Conservation (phyloP, 768 basidiomycete species). For the Amylocystis lapponica region DNA sequence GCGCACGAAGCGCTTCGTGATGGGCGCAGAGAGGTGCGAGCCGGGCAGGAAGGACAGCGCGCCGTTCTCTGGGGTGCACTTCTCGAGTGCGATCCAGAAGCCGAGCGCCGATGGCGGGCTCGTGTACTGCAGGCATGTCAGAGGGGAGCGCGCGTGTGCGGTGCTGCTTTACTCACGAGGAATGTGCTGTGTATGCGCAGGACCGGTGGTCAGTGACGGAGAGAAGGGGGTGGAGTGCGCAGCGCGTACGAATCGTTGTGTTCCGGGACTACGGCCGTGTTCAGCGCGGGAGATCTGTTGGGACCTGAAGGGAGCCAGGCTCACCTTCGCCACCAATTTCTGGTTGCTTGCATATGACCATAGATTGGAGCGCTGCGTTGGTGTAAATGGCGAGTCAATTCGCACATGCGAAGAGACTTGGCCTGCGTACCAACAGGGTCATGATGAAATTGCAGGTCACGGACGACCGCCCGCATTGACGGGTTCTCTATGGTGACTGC, state of each 20-base stretch:
- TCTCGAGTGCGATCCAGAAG: conserved; percentile 94
- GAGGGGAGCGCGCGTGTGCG: background rate
- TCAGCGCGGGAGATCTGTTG: background rate
- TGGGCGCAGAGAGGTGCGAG: conserved; percentile 70
- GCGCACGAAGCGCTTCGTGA: conserved; percentile 84
- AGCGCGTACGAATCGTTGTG: conserved; percentile 90
- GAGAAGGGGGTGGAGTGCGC: background rate
- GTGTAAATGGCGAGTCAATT: background rate
- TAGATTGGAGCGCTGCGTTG: conserved; percentile 73
- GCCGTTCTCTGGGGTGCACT: conserved; percentile 77
- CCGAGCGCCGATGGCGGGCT: conserved; percentile 89
- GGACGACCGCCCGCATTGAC: conserved; percentile 59
- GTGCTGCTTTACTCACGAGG: conserved; percentile 40
- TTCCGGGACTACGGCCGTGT: conserved; percentile 55
- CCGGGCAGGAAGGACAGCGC: conserved; percentile 88
- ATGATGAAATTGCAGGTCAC: conserved; percentile 75
- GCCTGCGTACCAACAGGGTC: conserved; percentile 68
- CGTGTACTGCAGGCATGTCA: conserved; percentile 60
- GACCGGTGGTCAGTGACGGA: background rate
- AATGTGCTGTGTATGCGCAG: conserved; percentile 50
- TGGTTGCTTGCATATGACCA: conserved; percentile 95
- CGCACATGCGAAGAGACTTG: too few relatives aligned
- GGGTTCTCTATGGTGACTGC: conserved; percentile 78
- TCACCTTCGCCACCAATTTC: conserved; percentile 89
- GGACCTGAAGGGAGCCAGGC: conserved; percentile 6